Percentiles rank a stretch among this genome's conserved stretches.
Conservation (phyloP, 2,329 filamentous ascomycete species). For the Neonectria ditissima region DNA sequence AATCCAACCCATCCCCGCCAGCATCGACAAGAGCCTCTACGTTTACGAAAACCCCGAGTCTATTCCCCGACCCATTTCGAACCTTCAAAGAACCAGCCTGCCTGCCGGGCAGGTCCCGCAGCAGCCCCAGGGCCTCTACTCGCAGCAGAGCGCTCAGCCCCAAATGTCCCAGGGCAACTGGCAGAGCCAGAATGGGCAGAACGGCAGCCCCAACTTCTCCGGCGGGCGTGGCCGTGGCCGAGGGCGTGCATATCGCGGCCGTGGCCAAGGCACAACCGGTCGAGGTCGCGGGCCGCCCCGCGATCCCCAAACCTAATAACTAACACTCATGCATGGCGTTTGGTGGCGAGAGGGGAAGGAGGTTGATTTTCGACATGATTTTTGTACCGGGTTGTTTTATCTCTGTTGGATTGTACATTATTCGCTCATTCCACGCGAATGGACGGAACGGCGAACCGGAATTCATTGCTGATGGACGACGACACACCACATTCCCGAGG, state of each 20-base stretch:
- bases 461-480: conserved; percentile 48
- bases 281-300: conserved; percentile 53
- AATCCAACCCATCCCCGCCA: conserved; percentile 93
- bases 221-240: conserved; percentile 54
- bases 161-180: conserved; percentile 54
- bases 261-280: conserved; percentile 50
- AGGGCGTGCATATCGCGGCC: conserved; percentile 54
- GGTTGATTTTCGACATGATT: conserved; percentile 46
- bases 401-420: conserved; percentile 58
- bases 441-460: conserved; percentile 51
- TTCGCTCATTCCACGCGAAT: conserved; percentile 54
- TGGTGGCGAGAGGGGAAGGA: conserved; percentile 39
- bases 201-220: conserved; percentile 49
- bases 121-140: conserved; percentile 44
- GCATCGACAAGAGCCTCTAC: conserved; percentile 97
- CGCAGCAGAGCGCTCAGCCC: conserved; percentile 47
- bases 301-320: conserved; percentile 51
- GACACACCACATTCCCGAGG: conserved; percentile 38
- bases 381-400: conserved; percentile 47
- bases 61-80: conserved; percentile 84
- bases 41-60: conserved; percentile 97
- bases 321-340: conserved; percentile 45
- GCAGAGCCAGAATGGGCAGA: conserved; percentile 54
- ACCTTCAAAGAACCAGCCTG: conserved; percentile 52
- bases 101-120: conserved; percentile 47